Evolutionary conservation across 331 rosid species (phyloP).

Genomic region (Prunus yedoensis): DNA sequence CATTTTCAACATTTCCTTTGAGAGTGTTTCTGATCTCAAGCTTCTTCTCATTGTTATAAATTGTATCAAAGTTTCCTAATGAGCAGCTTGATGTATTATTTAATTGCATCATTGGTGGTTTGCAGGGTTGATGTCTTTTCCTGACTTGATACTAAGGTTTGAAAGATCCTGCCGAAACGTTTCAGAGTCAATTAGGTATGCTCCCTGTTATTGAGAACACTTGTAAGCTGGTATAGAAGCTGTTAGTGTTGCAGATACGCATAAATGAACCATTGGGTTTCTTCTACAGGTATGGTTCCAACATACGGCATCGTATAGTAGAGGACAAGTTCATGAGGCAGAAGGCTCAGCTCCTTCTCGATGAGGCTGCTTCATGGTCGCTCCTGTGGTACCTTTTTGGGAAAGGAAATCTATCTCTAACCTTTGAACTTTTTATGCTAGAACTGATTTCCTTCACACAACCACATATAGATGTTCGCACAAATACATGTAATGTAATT

Average conservation of each 20-base stretch:
- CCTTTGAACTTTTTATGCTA: conserved; percentile 18
- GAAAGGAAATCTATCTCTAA: conserved; percentile 63
- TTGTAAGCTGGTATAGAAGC: background rate
- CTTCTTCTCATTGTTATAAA: background rate
- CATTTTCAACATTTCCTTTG: background rate
- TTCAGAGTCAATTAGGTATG: conserved; percentile 81
- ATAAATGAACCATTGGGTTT: conserved; percentile 3
- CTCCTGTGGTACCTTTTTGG: conserved; percentile 93
- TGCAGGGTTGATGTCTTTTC: conserved; percentile 76
- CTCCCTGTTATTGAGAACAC: conserved; percentile 20
- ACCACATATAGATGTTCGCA: background rate
- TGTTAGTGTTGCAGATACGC: conserved; percentile 18
- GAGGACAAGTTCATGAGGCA: conserved; percentile 97
- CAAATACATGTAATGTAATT: background rate
- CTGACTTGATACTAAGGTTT: conserved; percentile 72
- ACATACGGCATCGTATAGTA: conserved; percentile 64
- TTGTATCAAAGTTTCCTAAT: background rate
- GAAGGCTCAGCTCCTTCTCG: conserved; percentile 86
- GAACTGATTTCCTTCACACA: background rate
- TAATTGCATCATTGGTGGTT: conserved; percentile 8
- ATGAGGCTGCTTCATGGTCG: conserved; percentile 98
- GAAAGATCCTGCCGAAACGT: conserved; percentile 74
- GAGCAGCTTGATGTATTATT: background rate
- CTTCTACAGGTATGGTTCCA: conserved; percentile 62
- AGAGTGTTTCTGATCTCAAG: background rate